Base-by-base conservation (phyloP, 2,329 filamentous ascomycete genomes). In the Pseudonectria foliicola region DNA sequence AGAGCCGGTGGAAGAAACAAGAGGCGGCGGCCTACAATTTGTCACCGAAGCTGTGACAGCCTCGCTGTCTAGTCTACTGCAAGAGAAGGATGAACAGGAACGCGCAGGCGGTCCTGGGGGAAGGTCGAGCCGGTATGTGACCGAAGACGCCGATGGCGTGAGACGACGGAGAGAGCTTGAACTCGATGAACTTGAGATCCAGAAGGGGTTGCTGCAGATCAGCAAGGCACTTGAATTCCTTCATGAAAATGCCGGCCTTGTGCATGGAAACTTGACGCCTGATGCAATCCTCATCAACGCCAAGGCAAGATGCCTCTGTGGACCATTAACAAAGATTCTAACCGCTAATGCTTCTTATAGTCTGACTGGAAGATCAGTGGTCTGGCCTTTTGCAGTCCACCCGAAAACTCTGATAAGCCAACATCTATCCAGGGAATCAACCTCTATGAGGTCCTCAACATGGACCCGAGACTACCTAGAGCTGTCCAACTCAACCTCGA, bases 311-410 rank as follows among this genome's bases (percentile, higher is more conserved):
- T 28, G 4, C 29, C 24, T 31, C 13, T 7, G 6, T 21, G 12
- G 27, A 16, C 8, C 10, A n/a, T 18, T 24, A 12, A 7, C 11
- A 23, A 23, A 7, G 14, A 35, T 24, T 23, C 18, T n/a, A 14
- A n/a, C 21, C 25, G 40, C 57, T 64, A 54, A 67, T 52, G 37
- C 31, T 13, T 18, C 18, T 38, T 42, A 52, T 52, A 85, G 81
- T 94, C 86, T 31, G 92, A 98, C 61, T 98, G 92, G 92, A 98
- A 98, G 60, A 85, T 98, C 42, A 90, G 88, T 49, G 92, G 90
- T n/a, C 73, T 98, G 26, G 78, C 84, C 0, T 98, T 95, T 59
- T 86, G 84, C 56, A 85, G 85, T 29, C 85, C 88, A 11, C 77
- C 85, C 31, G 84, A 88, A 48, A 75, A 77, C 49, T 85, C 84